Base-by-base conservation (phyloP, 1,284 basidiomycete genomes). In the Psilocybe mexicana region DNA sequence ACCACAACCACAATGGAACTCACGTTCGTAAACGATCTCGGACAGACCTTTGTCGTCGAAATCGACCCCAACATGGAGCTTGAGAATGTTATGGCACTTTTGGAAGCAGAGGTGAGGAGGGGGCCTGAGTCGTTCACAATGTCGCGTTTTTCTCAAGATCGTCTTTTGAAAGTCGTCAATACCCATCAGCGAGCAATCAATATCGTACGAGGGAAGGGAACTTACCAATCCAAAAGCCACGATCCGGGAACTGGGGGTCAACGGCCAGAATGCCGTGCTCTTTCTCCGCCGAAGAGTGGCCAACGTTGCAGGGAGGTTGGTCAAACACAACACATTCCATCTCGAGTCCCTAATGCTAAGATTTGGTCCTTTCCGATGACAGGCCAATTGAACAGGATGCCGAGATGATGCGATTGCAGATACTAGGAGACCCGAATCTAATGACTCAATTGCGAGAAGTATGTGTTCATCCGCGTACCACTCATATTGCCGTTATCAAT, bases 391-490 rank as follows among this genome's bases (percentile, higher is more conserved):
- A 86, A 61, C 90, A 89, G 57, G 93, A 96, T 65, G 77, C 91
- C 26, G 96, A 98, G 72, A 88, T 90, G 79, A 92, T 96, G 86
- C 84, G 96, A 8, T 76, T 94, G 25, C 94, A 96, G 66, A 71
- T 96, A 14, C 78, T 98, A 12, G 90, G 93, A 2, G 86, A 98
- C 72, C 93, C 94, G 0, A 68, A 78, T 0, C 74, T 97, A 33
- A 90, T 98, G 87, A 72, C 77, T 3, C 85, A 93, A 68, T 71
- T 98, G 10, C 86, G 82, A 55, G 74, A 84, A 65, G 93, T 92
- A 53, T 61, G 82, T 55, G 12, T 53, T 60, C 43, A 52, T 46
- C 48, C 12, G 43, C 6, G 25, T 18, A 23, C 23, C 36, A 23
- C 46, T 18, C 45, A 26, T 28, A n/a, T 18, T 18, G 18, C 18